Evolutionary conservation across 2,329 filamentous ascomycete genomes (phyloP).

Genomic region (Zymoseptoria passerinii): DNA sequence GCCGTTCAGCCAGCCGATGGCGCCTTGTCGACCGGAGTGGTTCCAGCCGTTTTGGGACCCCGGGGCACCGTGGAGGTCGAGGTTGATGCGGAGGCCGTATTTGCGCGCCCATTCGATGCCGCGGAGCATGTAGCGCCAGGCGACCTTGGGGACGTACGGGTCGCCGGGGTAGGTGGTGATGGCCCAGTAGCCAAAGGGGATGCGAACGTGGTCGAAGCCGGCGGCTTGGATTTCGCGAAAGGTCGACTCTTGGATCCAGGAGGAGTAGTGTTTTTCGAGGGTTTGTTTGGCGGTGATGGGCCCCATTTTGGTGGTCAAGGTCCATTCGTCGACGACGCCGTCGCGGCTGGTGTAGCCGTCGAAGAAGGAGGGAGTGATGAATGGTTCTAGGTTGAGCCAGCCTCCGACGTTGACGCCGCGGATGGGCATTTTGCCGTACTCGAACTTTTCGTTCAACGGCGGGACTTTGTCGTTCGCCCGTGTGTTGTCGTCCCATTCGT

Average conservation of each 20-base stretch:
- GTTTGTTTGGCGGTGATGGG: constrained; percentile 52
- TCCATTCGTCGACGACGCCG: constrained; percentile 81
- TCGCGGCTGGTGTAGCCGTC: constrained; percentile 51
- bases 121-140: constrained; percentile 88
- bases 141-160: constrained; percentile 76
- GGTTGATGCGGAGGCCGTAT: constrained; percentile 82
- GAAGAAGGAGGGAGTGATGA: constrained; percentile 91
- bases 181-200: constrained; percentile 93
- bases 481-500: constrained; percentile 74
- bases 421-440: constrained; percentile 70
- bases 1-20: constrained; percentile 85
- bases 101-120: constrained; percentile 91
- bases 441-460: constrained; percentile 65
- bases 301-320: constrained; percentile 64
- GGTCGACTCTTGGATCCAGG: constrained; percentile 75
- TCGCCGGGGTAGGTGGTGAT: constrained; percentile 76
- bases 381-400: constrained; percentile 89
- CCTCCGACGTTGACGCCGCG: constrained; percentile 89
- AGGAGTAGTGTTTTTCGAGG: constrained; percentile 85
- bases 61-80: constrained; percentile 85
- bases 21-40: constrained; percentile 76
- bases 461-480: constrained; percentile 73
- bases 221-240: constrained; percentile 79
- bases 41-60: constrained; percentile 98
- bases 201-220: constrained; percentile 92